A percentile compares a stretch with the other conserved stretches of the same genome.
Conservation (phyloP, 2,329 filamentous ascomycete genomes). For the Ophiostoma novo-ulmi region DNA sequence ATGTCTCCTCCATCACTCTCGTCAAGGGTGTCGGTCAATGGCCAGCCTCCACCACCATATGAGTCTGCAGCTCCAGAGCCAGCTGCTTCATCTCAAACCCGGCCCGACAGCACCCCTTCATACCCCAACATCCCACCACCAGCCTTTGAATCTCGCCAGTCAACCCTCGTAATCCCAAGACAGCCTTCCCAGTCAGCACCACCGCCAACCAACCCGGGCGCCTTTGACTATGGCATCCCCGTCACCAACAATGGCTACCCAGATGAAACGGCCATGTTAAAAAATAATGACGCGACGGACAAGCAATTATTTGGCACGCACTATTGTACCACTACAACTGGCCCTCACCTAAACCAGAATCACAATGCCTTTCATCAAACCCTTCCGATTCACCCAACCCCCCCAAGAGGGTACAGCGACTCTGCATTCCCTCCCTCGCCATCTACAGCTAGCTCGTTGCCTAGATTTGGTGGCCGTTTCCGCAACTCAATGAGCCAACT, state of each 20-base stretch:
- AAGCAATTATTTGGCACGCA: neutral
- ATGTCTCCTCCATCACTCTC: constrained; percentile 1
- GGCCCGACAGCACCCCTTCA: neutral
- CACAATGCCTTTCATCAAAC: neutral
- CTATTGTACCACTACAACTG: neutral
- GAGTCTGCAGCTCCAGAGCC: neutral
- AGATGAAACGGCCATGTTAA: neutral
- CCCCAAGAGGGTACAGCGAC: neutral
- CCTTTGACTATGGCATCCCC: neutral
- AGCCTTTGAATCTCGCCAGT: neutral
- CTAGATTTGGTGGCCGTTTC: neutral
- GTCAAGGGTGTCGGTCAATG: neutral
- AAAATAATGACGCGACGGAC: neutral
- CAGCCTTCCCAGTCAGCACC: neutral
- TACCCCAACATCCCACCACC: neutral
- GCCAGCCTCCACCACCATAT: neutral
- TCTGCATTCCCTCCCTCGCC: neutral
- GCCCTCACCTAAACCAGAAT: neutral
- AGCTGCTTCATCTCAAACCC: neutral
- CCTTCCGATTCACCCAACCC: neutral
- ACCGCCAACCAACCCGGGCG: neutral
- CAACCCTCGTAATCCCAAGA: neutral
- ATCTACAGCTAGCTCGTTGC: neutral
- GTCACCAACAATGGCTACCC: neutral
- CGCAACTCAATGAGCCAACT: neutral